Evolutionary conservation across 352 stramenopile species (phyloP), one percentile per base, ranked within the genome.

Genomic region (Phytopythium sindhum): DNA sequence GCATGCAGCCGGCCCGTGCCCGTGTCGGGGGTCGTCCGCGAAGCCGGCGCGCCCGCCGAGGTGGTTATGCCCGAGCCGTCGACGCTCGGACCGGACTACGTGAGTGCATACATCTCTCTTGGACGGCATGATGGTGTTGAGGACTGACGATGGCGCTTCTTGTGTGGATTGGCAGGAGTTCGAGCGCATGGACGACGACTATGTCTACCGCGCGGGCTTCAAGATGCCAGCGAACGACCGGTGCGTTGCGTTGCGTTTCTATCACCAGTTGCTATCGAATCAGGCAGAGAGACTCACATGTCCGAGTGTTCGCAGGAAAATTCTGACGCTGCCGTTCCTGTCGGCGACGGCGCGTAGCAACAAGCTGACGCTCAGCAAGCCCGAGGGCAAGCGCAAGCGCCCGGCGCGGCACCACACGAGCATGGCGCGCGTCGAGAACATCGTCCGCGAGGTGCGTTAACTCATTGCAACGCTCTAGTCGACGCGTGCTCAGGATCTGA

Each of bases 131-230:
- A 12, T 67, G 24, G 23, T 57, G 29, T 8, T 65, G 15, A 52
- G 10, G 48, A 42, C 41, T 67, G 47, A 69, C 54, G 35, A 57
- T 53, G 24, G n/a, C 29, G 26, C 33, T 35, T 72, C 58, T 61
- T 31, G 42, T 68, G 29, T 23, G 33, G 7, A 10, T 17, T 39
- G 48, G 35, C 67, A 83, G 76, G 84, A 90, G 23, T 81, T 79
- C 29, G 81, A 93, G 41, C 82, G 78, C 37, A 14, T 62, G 1
- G 84, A 91, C 48, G 79, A 90, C n/a, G 86, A 92, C 19, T 93
- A 80, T 65, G 86, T 93, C 2, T 95, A 79, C 66, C 84, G 84
- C 28, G 86, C 77, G 23, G 84, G 84, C n/a, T 95, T 93, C 63
- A 85, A 87, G 60, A 95, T 93, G 84, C 84, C 86, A 35, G 82